These are phyloP conservation scores for Coemansia sp. DNA, from an alignment of 192 early-diverging fungal genomes.

Conservation along the genomic window DNA sequence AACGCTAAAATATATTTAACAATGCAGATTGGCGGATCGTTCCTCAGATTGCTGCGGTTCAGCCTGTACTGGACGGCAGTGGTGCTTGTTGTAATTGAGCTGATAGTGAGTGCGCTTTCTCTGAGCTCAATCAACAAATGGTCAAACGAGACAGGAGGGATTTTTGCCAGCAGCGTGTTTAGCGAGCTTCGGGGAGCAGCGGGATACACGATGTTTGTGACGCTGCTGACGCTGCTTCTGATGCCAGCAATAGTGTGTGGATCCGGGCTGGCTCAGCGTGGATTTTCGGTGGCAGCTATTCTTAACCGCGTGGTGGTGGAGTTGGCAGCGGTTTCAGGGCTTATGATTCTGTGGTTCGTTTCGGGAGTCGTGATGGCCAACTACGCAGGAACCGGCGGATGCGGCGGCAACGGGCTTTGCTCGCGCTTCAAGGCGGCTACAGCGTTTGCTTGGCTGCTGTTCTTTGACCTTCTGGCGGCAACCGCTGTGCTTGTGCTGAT, in stretches of 20 bases:
- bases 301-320: slow-evolving; percentile 33
- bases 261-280: slow-evolving; percentile 15
- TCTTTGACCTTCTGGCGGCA: slow-evolving; percentile 25
- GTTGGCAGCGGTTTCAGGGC: slow-evolving; percentile 5
- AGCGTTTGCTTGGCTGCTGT: slow-evolving; percentile 41
- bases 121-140: slow-evolving; percentile 24
- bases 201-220: slow-evolving; percentile 52
- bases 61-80: slow-evolving; percentile 28
- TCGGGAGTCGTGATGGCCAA: slow-evolving; percentile 43
- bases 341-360: slow-evolving; percentile 36
- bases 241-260: slow-evolving; percentile 31
- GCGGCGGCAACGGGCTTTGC: slow-evolving; percentile 21
- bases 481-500: slow-evolving; percentile 19
- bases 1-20: neutral
- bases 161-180: neutral
- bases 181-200: slow-evolving; percentile 23
- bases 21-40: slow-evolving; percentile 7
- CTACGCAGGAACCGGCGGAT: slow-evolving; percentile 22
- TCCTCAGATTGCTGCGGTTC: slow-evolving; percentile 35
- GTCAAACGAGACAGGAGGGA: neutral
- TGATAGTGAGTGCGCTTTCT: slow-evolving; percentile 43
- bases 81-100: slow-evolving; percentile 35
- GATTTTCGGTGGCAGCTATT: slow-evolving; percentile 11
- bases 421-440: slow-evolving; percentile 37
- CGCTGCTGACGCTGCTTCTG: slow-evolving; percentile 27